These are phyloP conservation scores for Collybiopsis confluens DNA, from an alignment of 768 basidiomycete genomes.

Conservation along the genomic window DNA sequence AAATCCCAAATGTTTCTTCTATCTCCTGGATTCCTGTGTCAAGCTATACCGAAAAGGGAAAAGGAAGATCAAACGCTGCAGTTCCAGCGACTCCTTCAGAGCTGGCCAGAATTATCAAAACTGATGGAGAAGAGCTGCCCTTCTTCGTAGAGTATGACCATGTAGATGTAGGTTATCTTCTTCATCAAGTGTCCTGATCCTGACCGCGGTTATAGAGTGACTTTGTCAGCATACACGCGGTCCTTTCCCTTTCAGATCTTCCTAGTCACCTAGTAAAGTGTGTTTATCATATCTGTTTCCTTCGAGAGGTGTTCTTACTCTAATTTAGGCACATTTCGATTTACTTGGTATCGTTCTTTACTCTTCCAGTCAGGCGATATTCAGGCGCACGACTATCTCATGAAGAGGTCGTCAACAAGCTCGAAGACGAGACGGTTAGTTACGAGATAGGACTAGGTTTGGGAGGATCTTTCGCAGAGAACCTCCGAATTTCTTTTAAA, in stretches of 20 bases:
- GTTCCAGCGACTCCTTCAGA: conserved; percentile 27
- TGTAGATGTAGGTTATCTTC: conserved; percentile 57
- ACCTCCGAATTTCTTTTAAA: conserved; percentile 71
- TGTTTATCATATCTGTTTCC: conserved; percentile 23
- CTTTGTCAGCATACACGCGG: conserved; percentile 78
- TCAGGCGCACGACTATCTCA: conserved; percentile 70
- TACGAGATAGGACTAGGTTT: conserved; percentile 74
- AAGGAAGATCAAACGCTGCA: conserved; percentile 33
- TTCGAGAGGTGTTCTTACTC: background rate
- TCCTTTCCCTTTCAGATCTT: conserved; percentile 72
- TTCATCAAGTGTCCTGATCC: background rate
- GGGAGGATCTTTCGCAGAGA: conserved; percentile 66
- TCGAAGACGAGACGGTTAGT: conserved; percentile 88
- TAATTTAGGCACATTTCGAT: conserved; percentile 75
- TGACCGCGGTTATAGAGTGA: conserved; percentile 62
- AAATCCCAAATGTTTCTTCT: conserved; percentile 84
- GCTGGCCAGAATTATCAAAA: conserved; percentile 59
- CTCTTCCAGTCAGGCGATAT: conserved; percentile 71
- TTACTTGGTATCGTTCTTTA: conserved; percentile 84
- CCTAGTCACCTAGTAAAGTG: conserved; percentile 76
- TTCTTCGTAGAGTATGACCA: conserved; percentile 95
- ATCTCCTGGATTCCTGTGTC: conserved; percentile 89
- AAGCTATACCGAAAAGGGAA: conserved; percentile 58
- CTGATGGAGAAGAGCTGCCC: conserved; percentile 65
- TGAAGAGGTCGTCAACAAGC: conserved; percentile 86